Base-by-base conservation (phyloP, 345 rosid genomes). In the Lepidium sativum region DNA sequence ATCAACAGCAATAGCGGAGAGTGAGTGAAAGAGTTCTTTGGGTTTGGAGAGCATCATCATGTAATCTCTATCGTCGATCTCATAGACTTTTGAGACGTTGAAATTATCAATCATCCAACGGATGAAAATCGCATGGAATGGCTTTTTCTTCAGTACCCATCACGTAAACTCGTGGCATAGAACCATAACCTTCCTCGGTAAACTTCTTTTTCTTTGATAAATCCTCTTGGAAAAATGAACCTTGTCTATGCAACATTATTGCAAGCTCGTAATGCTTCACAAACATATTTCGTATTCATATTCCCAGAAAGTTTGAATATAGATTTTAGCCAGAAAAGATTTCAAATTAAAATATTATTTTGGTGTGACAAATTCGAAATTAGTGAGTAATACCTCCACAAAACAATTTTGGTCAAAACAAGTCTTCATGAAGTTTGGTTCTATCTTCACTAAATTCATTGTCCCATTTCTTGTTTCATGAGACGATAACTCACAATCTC, bases 21-120 rank as follows among this genome's bases (percentile, higher is more conserved):
- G 75, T 27, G 25, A 34, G 8, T 49, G 34, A 13, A 69, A 63
- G 27, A 75, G 71, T 18, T 56, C 50, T 32, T 63, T 61, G 2
- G 78, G 71, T 44, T 75, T 69, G 13, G 75, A 75, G 52, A 68
- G 63, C 74, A 75, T 75, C 18, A 56, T 3, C 75, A 75, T 75
- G 67, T 75, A 75, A 75, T 75, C 78, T 50, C 58, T 75, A 34
- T 62, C 75, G 66, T 68, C 55, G 62, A 75, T 69, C 29, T 54
- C 47, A 32, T 63, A 69, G 8, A 68, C 65, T 68, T 69, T 75
- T 11, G 73, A 65, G 9, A 75, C 74, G n/a, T 37, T 42, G 60
- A 63, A 69, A 63, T 63, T 75, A 34, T 69, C 51, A 40, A 75
- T 57, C 78, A 62, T 63, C 78, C 71, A 75, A 31, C 63, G 65